Base-by-base conservation (phyloP, 2,329 filamentous ascomycete species). In the Trichoderma arundinaceum region DNA sequence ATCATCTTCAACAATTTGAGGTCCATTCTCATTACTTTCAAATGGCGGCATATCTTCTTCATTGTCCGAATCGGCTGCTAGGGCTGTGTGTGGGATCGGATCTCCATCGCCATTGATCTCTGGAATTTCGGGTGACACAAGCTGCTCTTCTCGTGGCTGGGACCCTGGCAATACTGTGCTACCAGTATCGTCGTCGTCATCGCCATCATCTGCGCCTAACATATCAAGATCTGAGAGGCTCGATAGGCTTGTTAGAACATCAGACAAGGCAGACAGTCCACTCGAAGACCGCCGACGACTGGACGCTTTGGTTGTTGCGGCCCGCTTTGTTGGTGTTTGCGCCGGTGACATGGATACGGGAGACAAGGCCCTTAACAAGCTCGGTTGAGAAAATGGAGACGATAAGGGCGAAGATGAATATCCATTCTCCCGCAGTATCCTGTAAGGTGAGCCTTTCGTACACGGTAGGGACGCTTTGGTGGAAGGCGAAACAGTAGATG, bases 271-370 rank as follows among this genome's bases (percentile, higher is more conserved):
- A 48, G 48, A 60, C n/a, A 22, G 7, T 19, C 39, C 49, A 17
- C 28, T 56, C 12, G 38, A 49, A 49, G 46, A 39, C 22, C 64
- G 46, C 33, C 58, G 35, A 8, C 64, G 33, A 38, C 33, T 48
- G 22, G 48, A 28, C 2, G 43, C 35, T 38, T 22, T 43, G 12
- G 19, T n/a, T 22, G 43, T 9, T 33, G 13, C 4, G 44, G 7
- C 17, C 13, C 28, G 17, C 22, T 32, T 49, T 17, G 60, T 54
- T 53, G 60, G 60, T 7, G 60, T 63, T 33, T 54, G 60, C 6
- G 39, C 49, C 13, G 60, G 32, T 7, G 60, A 46, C 6, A 46
- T 38, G 13, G 60, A 63, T 9, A 63, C 28, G 13, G 60, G 49
- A 9, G 60, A 63, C 6, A 53, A 41, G 1, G 39, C 49, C 35